Percentiles rank a stretch among this genome's conserved stretches.
Evolutionary conservation across 768 basidiomycete genomes (phyloP).

Genomic region (Naganishia friedmannii): DNA sequence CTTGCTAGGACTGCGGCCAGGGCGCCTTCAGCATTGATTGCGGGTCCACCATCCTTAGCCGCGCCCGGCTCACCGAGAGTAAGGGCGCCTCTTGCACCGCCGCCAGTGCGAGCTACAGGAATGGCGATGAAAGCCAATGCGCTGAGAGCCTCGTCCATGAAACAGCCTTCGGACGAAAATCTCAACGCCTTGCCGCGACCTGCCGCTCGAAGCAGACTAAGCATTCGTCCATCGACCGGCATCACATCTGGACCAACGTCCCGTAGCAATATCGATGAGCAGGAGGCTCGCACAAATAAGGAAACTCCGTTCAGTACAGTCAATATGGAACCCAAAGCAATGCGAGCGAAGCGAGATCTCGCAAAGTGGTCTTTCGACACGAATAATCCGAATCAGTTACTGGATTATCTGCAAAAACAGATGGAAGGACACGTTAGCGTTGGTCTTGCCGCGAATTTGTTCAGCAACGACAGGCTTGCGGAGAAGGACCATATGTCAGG

Average conservation of each 20-base stretch:
- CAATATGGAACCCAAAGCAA: constrained; percentile 59
- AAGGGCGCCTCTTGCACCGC: constrained; percentile 34
- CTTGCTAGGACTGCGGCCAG: neutral
- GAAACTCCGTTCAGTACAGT: constrained; percentile 24
- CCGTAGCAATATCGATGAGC: constrained; percentile 45
- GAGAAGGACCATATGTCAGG: constrained; percentile 88
- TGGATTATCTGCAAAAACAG: constrained; percentile 79
- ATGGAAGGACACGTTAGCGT: constrained; percentile 82
- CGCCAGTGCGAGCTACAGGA: constrained; percentile 36
- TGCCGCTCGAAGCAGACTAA: constrained; percentile 12
- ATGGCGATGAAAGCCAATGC: constrained; percentile 54
- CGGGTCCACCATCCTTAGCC: neutral
- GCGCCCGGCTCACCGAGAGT: constrained; percentile 34
- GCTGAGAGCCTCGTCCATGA: constrained; percentile 63
- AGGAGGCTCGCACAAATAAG: constrained; percentile 1
- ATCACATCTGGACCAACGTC: constrained; percentile 55
- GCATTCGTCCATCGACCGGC: constrained; percentile 50
- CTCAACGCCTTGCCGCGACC: constrained; percentile 1
- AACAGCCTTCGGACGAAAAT: constrained; percentile 17
- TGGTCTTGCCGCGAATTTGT: constrained; percentile 71
- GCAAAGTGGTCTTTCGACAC: constrained; percentile 83
- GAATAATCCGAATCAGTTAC: constrained; percentile 77
- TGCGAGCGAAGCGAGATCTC: constrained; percentile 68
- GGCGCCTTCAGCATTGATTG: neutral
- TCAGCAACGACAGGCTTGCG: constrained; percentile 93